phyloP scores from a whole-genome alignment of 2,329 filamentous ascomycete genomes.

The Apiospora marii region DNA sequence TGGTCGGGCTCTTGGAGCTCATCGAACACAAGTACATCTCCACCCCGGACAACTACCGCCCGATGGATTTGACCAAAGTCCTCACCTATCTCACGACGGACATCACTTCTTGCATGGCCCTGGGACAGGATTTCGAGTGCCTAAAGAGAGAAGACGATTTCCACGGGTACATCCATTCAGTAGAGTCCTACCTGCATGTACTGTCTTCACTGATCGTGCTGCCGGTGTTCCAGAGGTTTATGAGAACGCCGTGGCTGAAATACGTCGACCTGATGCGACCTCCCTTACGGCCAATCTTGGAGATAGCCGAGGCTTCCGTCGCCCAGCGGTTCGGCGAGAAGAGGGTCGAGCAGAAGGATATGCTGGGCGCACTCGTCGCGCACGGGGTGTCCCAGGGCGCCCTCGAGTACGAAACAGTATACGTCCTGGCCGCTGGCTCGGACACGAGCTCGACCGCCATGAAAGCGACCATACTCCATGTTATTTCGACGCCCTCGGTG shows the following conservation, averaged over 20 bases:
- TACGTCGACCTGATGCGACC: not conserved
- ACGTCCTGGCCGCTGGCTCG: slow-evolving; percentile 41
- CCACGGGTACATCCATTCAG: slow-evolving; percentile 10
- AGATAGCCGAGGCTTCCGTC: slow-evolving; percentile 26
- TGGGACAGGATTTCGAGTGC: slow-evolving; percentile 10
- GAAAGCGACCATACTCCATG: not conserved
- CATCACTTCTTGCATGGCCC: not conserved
- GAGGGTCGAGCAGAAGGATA: slow-evolving; percentile 41
- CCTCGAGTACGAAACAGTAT: slow-evolving; percentile 53
- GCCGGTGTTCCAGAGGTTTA: not conserved
- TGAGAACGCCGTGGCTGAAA: not conserved
- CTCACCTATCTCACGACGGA: slow-evolving; percentile 12
- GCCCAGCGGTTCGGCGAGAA: slow-evolving; percentile 40
- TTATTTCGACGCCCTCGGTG: not conserved
- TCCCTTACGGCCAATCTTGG: not conserved
- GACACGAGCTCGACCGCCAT: slow-evolving; percentile 14
- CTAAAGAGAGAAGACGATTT: slow-evolving; percentile 5
- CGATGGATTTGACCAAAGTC: slow-evolving; percentile 1
- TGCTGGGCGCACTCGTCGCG: slow-evolving; percentile 51
- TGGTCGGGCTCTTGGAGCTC: not conserved
- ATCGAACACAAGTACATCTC: slow-evolving; percentile 17
- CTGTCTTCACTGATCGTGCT: not conserved
- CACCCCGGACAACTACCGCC: not conserved
- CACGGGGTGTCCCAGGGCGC: slow-evolving; percentile 49
- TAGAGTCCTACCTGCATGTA: not conserved